Base-by-base conservation (phyloP, 148 eudicot genomes). In the Suaeda aralocaspica region DNA sequence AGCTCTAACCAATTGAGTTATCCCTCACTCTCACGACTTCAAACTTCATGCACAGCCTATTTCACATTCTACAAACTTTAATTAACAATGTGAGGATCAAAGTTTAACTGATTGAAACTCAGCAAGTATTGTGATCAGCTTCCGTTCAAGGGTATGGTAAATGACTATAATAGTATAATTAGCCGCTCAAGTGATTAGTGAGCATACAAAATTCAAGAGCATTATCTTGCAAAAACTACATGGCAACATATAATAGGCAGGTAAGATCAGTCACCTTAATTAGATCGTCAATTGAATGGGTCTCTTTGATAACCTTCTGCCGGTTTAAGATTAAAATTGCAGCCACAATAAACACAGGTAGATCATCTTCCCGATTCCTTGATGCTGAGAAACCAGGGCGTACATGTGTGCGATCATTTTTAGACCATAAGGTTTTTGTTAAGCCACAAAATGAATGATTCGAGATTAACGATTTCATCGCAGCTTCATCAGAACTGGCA, bases 271-370 rank as follows among this genome's bases (percentile, higher is more conserved):
- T 24, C 77, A 85, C 98, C 98, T 94, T 94, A 73, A 94, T 94
- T 58, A 94, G 82, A 83, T 94, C 98, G 77, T 94, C 98, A 56
- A 94, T 85, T 63, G 98, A 94, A 77, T 51, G 88, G 30, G 98
- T 89, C 78, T 87, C 91, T 81, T 81, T 87, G 73, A 87, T 82
- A 75, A 94, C 81, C 72, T 89, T 94, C 31, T 91, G 88, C 46
- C 96, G 95, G 73, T 94, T 94, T 69, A 83, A 74, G 59, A 91
- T 79, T 21, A 94, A 85, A 82, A 94, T 86, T 50, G 97, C 96
- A 7, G 98, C 98, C 46, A 91, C 98, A 77, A 90, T 84, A 53
- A 88, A 94, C 36, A 94, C 96, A 60, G 98, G 96, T 71, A 94
- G 78, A 72, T 87, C 92, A 71, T 90, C 91, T 59, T 89, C 97